Evolutionary conservation across 2,329 filamentous ascomycete genomes (phyloP).

Genomic region (Colletotrichum lentis): DNA sequence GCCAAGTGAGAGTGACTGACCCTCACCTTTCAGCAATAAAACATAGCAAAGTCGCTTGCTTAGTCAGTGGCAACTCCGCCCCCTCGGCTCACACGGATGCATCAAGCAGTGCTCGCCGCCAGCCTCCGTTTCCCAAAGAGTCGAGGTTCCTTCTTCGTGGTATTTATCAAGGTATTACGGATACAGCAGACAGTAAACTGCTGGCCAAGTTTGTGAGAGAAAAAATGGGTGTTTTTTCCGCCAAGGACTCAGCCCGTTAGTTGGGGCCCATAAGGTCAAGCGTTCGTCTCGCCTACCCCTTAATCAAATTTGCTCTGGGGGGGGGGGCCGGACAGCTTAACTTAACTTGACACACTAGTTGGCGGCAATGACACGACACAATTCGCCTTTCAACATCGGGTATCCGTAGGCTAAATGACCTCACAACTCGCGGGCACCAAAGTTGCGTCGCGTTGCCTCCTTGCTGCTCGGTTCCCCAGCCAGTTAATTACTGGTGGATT

Average conservation of each 20-base stretch:
- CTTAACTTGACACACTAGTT: conserved; percentile 29
- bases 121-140: background rate
- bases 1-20: background rate
- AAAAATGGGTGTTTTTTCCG: no score
- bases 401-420: conserved; percentile 14
- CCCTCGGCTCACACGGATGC: conserved; percentile 19
- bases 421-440: conserved; percentile 7
- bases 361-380: background rate
- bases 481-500: conserved; percentile 23
- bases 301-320: conserved; percentile 20
- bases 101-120: background rate
- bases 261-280: no score
- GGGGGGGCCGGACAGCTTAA: no score
- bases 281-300: conserved; percentile 27
- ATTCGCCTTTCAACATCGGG: conserved; percentile 4
- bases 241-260: no score
- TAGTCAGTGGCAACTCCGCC: conserved; percentile 3
- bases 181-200: no score
- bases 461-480: background rate
- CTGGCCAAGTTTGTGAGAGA: no score
- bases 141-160: no score
- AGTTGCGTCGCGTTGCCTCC: conserved; percentile 9
- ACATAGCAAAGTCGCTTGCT: background rate
- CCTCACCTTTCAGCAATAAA: background rate
- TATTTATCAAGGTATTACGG: no score